Base-by-base conservation (phyloP, 306 rosid species). In the Sophora flavescens region DNA sequence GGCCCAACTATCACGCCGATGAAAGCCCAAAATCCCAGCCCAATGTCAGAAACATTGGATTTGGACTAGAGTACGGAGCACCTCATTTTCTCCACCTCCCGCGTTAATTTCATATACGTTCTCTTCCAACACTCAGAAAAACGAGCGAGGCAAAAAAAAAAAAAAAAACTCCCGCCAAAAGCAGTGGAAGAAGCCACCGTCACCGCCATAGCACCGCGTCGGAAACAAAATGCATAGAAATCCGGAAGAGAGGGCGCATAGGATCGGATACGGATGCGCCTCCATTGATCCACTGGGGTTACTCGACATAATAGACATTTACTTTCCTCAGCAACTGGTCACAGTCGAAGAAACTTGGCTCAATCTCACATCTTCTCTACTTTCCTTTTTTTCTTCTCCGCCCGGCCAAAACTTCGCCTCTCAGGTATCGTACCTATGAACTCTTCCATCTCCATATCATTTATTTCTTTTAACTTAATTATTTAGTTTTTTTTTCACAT, bases 321-420 rank as follows among this genome's bases (percentile, higher is more conserved):
- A 94, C 85, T 92, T 94, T 59, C 91, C 97, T 42, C 86, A 68
- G 14, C 85, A 87, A 75, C 84, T 86, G 5, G 86, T 84, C 87
- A 80, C 88, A 6, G 73, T 89, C 70, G 93, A 95, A 51, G 83
- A 89, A n/a, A 73, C 82, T 64, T 89, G 87, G 83, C 79, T 87
- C 75, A 76, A 76, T 51, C 92, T 95, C 90, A 76, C 81, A 3
- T 76, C 87, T 44, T 78, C 84, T 74, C 93, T 95, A 84, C 2
- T 81, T 62, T 52, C 70, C 75, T 90, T 92, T 85, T 87, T 92
- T 66, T 88, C 90, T 16, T 85, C 96, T 22, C 77, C 83, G 0
- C 30, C 75, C 0, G 92, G 91, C 15, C 81, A 82, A 61, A 50
- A 44, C 69, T 67, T 89, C 61, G 80, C 68, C 75, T 89, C 93